Evolutionary conservation across 2,329 filamentous ascomycete genomes (phyloP), one percentile per base, ranked within the genome.

Genomic region (Colletotrichum salicis): DNA sequence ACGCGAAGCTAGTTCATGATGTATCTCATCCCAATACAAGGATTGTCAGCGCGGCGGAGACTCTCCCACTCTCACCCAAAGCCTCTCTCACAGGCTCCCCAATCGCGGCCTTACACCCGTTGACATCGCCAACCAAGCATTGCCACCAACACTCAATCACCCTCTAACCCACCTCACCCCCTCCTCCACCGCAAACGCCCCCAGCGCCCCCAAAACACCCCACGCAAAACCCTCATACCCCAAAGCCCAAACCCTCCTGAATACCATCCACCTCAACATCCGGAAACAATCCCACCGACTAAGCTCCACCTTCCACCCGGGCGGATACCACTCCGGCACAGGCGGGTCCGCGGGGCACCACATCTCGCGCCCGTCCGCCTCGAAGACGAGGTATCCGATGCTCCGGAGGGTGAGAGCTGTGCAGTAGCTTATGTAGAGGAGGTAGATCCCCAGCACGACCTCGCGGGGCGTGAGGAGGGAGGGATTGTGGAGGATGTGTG

Each of bases 241-340:
- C 60, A 58, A 57, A 12, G 10, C 56, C 37, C 22, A 2, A 0
- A 70, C 2, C 56, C 56, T 56, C 56, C 37, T 37, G 6, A 15
- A 19, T 19, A 70, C 41, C 60, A 31, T 41, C 13, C 15, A 10
- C 52, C 60, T 12, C 37, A 70, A 5, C 8, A 57, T 6, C 37
- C 37, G 11, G 24, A 55, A 58, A n/a, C 58, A 69, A 22, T 64
- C 22, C 65, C 5, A 13, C 31, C 65, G 45, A 2, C 24, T 48
- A 41, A 71, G 54, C 48, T 55, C 37, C 58, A 64, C 66, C 29
- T 55, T 51, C 67, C 67, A 67, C 4, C 62, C 67, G 4, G 8
- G 56, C 63, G 55, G 61, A 19, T 61, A 63, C 67, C 67, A 70
- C 6, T 54, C 62, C 48, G 56, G 54, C 19, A 60, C 57, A 15